A percentile compares a stretch with the other conserved stretches of the same genome.
Evolutionary conservation across 2,329 filamentous ascomycete genomes (phyloP).

Genomic region (Penicillium sp.): DNA sequence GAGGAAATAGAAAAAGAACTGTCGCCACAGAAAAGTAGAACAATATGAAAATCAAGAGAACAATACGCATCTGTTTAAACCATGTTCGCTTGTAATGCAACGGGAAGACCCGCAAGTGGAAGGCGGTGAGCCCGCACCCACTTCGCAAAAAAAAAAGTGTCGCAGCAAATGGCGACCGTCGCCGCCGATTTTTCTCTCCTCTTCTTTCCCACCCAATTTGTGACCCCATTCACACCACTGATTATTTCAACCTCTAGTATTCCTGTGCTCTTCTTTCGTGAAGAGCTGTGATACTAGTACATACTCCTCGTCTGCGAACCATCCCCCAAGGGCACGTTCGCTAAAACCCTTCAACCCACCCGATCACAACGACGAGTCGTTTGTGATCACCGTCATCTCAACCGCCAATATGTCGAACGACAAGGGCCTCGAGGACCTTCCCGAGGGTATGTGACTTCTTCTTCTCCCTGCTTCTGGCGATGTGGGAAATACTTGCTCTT

Average conservation of each 20-base stretch:
- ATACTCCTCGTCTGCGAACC: conserved; percentile 21
- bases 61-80: background rate
- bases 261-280: conserved; percentile 28
- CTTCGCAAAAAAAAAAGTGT: conserved; percentile 22
- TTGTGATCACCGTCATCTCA: conserved; percentile 59
- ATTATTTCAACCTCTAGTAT: conserved; percentile 26
- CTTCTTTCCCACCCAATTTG: conserved; percentile 24
- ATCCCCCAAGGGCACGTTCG: conserved; percentile 32
- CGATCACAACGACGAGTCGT: conserved; percentile 68
- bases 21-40: background rate
- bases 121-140: conserved; percentile 19
- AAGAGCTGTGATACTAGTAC: conserved; percentile 38
- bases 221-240: conserved; percentile 18
- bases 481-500: conserved; percentile 8
- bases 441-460: conserved; percentile 68
- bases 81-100: conserved; percentile 18
- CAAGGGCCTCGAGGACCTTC: conserved; percentile 97
- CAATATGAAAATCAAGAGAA: background rate
- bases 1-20: conserved; percentile 13
- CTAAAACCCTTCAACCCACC: conserved; percentile 31
- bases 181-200: conserved; percentile 25
- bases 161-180: conserved; percentile 21
- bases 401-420: conserved; percentile 92
- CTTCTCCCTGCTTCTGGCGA: conserved; percentile 3
- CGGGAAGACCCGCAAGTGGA: conserved; percentile 1